phyloP scores from a whole-genome alignment of 2,329 filamentous ascomycete genomes.

The Diaporthe citri region DNA sequence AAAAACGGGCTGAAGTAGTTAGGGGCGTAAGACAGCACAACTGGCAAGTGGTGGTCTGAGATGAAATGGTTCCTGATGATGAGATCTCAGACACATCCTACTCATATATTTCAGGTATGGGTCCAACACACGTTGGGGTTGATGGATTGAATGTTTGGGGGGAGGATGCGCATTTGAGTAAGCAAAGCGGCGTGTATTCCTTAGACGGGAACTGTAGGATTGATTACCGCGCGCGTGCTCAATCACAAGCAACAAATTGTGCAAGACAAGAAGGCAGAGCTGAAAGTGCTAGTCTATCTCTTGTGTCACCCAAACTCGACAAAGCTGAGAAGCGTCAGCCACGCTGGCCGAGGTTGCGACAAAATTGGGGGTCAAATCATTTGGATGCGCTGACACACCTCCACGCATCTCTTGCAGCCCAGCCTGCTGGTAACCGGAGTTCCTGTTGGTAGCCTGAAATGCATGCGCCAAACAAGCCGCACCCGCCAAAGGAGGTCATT shows the following conservation, averaged over 20 bases:
- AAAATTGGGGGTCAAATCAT: background rate
- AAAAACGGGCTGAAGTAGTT: background rate
- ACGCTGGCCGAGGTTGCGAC: background rate
- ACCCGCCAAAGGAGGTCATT: background rate
- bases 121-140: background rate
- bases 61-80: background rate
- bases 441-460: background rate
- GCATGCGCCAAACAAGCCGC: conserved; percentile 6
- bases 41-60: background rate
- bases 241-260: background rate
- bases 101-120: background rate
- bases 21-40: background rate
- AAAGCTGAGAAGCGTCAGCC: conserved; percentile 4
- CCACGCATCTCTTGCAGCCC: background rate
- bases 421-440: background rate
- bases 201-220: background rate
- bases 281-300: background rate
- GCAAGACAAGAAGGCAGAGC: background rate
- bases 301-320: background rate
- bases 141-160: too few relatives aligned
- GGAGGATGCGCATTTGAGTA: background rate
- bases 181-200: background rate
- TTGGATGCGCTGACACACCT: background rate
- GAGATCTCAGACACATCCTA: background rate
- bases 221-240: background rate